phyloP scores from a whole-genome alignment of 495 filamentous ascomycete species.

The Pseudoneurospora amorphoporcata region DNA sequence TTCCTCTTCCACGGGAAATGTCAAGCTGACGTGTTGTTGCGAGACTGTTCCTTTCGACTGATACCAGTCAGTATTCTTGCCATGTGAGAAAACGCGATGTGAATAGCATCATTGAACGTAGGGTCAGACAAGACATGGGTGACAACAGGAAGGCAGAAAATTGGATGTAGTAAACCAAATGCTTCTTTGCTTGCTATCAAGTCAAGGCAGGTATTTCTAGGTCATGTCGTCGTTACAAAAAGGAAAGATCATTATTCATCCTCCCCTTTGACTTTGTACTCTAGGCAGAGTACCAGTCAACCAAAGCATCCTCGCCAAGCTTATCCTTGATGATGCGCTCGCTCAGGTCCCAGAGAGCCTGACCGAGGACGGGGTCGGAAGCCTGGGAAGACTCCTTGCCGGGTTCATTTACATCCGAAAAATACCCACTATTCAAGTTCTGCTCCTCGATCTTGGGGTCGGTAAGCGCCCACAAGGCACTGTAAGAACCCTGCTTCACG shows the following conservation, averaged over 20 bases:
- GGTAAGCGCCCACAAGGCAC: conserved; percentile 31
- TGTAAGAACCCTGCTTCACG: conserved; percentile 34
- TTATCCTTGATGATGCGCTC: conserved; percentile 32
- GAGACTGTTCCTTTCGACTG: background rate
- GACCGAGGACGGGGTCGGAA: conserved; percentile 28
- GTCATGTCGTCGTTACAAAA: background rate
- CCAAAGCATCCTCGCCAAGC: conserved; percentile 29
- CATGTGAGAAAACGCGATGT: background rate
- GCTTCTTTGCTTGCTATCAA: background rate
- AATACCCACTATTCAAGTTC: conserved; percentile 34
- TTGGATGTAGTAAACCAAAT: background rate
- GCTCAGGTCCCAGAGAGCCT: conserved; percentile 33
- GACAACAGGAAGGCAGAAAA: background rate
- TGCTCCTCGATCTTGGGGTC: conserved; percentile 33
- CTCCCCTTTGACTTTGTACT: background rate
- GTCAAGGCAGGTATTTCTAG: background rate
- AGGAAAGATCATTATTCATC: background rate
- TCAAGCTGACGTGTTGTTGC: background rate
- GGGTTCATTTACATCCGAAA: conserved; percentile 22
- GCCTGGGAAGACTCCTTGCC: conserved; percentile 31
- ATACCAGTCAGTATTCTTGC: background rate
- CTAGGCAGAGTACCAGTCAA: conserved; percentile 20
- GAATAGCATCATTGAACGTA: background rate
- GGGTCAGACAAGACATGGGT: background rate
- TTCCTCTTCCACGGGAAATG: no score